Evolutionary conservation across 441 rosid genomes (phyloP), one percentile per base, ranked within the genome.

Genomic region (Populus hybrid): DNA sequence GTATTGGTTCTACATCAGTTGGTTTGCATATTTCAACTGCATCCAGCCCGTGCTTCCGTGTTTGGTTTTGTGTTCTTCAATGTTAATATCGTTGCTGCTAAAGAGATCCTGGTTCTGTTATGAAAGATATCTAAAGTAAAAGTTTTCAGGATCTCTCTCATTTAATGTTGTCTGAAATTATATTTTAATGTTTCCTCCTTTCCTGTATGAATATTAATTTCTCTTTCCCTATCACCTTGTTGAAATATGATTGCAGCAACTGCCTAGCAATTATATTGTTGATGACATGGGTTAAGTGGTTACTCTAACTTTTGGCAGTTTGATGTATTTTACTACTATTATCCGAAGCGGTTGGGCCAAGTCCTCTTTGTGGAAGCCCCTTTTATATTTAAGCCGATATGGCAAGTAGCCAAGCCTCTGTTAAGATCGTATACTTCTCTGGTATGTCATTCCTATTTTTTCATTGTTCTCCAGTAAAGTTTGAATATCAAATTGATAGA

Each of bases 351-450:
- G 74, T 82, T 96, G 85, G 91, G 89, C 38, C 88, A 94, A 85
- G 97, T 92, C 56, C 97, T 93, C 63, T 92, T 94, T 73, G 96
- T 96, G 78, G 99, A 93, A 76, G 98, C 98, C 80, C 97, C 99
- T 26, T 93, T 94, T 24, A 71, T 94, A 74, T 96, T 94, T 85
- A 77, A 86, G 88, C 98, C 98, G 38, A 81, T 94, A 74, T 96
- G 99, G 99, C 89, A 93, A 76, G 71, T 92, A 31, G 86, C 84
- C 69, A 93, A 93, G 92, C 99, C 99, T 26, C 68, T 91, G 78
- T 23, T 93, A 72, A 92, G 87, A 84, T 84, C 89, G 24, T 93
- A 92, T 76, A 93, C 97, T 72, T 93, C 98, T 65, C 86, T 92
- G 97, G 99, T 96, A 91, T 64, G 88, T 73, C n/a, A 7, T 66